Conservation (phyloP, 2,329 filamentous ascomycete species). For the Rhynchosporium agropyri region DNA sequence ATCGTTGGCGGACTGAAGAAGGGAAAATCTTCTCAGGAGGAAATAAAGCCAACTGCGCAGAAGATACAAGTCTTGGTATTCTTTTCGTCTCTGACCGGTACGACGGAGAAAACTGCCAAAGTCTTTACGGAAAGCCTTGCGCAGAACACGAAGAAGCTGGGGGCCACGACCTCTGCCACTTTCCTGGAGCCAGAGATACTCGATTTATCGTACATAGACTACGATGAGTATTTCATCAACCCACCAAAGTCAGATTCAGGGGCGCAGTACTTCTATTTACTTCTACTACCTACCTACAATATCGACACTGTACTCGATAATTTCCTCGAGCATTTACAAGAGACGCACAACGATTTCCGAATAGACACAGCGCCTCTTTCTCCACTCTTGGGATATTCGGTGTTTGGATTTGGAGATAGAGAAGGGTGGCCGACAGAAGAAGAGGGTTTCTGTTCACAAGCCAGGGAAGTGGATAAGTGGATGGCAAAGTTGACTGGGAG, state of each 20-base stretch:
- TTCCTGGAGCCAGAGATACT: slow-evolving; percentile 65
- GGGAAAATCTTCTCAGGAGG: slow-evolving; percentile 35
- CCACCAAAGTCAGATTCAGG: slow-evolving; percentile 62
- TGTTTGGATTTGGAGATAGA: slow-evolving; percentile 90
- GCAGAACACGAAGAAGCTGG: slow-evolving; percentile 44
- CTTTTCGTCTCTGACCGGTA: slow-evolving; percentile 85
- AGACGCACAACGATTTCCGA: slow-evolving; percentile 95
- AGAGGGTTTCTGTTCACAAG: slow-evolving; percentile 92
- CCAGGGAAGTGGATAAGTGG: slow-evolving; percentile 89
- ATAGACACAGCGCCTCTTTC: slow-evolving; percentile 88
- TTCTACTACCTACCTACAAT: slow-evolving; percentile 89
- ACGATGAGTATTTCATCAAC: slow-evolving; percentile 88
- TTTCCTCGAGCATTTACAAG: slow-evolving; percentile 82
- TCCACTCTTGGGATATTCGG: slow-evolving; percentile 78
- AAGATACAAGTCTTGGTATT: slow-evolving; percentile 78
- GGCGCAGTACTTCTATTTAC: slow-evolving; percentile 74
- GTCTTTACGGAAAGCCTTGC: slow-evolving; percentile 61
- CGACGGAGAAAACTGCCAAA: slow-evolving; percentile 74
- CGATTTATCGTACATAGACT: slow-evolving; percentile 84
- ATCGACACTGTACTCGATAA: slow-evolving; percentile 90
- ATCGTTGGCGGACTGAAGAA: slow-evolving; percentile 42
- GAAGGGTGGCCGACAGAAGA: slow-evolving; percentile 91
- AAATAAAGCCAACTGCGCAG: slow-evolving; percentile 40
- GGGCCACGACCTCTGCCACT: slow-evolving; percentile 36
- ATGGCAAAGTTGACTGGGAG: slow-evolving; percentile 90